These are phyloP conservation scores for Aureobasidium subglaciale DNA, from an alignment of 2,329 filamentous ascomycete genomes.

Conservation along the genomic window DNA sequence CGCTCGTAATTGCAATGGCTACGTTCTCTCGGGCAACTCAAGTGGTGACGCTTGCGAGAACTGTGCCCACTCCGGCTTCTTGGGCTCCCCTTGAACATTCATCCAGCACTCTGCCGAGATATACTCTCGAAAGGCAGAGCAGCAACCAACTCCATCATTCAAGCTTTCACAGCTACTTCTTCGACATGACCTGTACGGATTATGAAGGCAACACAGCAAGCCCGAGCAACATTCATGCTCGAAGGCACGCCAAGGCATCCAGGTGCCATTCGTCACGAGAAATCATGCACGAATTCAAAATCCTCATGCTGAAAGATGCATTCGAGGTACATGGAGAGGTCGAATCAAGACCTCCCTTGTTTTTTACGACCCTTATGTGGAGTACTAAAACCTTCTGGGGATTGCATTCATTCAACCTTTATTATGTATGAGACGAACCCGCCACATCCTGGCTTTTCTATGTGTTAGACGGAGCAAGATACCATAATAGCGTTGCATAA, in stretches of 20 bases:
- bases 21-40: slow-evolving; percentile 26
- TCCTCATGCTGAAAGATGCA: slow-evolving; percentile 14
- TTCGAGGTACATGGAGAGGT: background rate
- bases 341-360: background rate
- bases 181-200: slow-evolving; percentile 12
- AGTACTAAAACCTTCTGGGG: background rate
- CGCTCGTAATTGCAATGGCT: slow-evolving; percentile 31
- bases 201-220: background rate
- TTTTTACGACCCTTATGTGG: background rate
- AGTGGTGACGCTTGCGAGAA: slow-evolving; percentile 29
- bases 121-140: background rate
- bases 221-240: slow-evolving; percentile 4
- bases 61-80: slow-evolving; percentile 19
- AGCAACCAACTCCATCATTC: background rate
- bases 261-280: slow-evolving; percentile 5
- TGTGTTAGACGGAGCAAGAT: background rate
- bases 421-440: background rate
- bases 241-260: slow-evolving; percentile 7
- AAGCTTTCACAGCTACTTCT: background rate
- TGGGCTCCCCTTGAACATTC: slow-evolving; percentile 18
- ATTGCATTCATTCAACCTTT: background rate
- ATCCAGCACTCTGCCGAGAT: background rate
- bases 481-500: background rate
- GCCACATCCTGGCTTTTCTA: background rate
- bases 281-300: slow-evolving; percentile 5